Percentiles rank a stretch among this genome's conserved stretches.
Evolutionary conservation across 768 basidiomycete genomes (phyloP).

Genomic region (Boletus patriciae): DNA sequence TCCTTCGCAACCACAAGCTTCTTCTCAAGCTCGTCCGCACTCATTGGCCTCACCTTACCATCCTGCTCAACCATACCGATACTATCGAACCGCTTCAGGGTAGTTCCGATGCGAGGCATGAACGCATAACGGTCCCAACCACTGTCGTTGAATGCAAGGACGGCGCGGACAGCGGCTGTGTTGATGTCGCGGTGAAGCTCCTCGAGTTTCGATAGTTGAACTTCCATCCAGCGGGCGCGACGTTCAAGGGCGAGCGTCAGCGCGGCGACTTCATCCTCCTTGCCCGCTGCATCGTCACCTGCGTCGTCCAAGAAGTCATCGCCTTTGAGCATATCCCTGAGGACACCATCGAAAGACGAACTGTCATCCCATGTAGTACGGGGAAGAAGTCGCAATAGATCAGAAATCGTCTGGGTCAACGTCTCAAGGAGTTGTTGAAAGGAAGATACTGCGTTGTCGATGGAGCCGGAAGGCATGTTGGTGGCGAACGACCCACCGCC

Average conservation of each 20-base stretch:
- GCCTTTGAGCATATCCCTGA: slow-evolving; percentile 86
- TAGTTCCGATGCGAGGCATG: slow-evolving; percentile 68
- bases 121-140: slow-evolving; percentile 77
- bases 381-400: slow-evolving; percentile 78
- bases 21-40: slow-evolving; percentile 70
- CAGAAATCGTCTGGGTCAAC: slow-evolving; percentile 86
- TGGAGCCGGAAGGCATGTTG: slow-evolving; percentile 83
- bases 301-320: slow-evolving; percentile 83
- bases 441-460: slow-evolving; percentile 86
- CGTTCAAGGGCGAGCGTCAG: slow-evolving; percentile 81
- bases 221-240: slow-evolving; percentile 93
- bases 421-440: slow-evolving; percentile 89
- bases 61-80: slow-evolving; percentile 57
- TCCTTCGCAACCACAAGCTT: slow-evolving; percentile 70
- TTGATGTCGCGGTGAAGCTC: slow-evolving; percentile 90
- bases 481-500: slow-evolving; percentile 79
- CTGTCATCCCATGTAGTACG: slow-evolving; percentile 90
- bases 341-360: slow-evolving; percentile 82
- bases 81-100: slow-evolving; percentile 64
- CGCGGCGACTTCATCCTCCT: slow-evolving; percentile 83
- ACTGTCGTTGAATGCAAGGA: slow-evolving; percentile 79
- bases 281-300: slow-evolving; percentile 59
- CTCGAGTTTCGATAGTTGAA: slow-evolving; percentile 84
- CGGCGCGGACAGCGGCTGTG: slow-evolving; percentile 79
- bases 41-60: slow-evolving; percentile 50